phyloP scores from a whole-genome alignment of 345 rosid species.

The Acer campestre region DNA sequence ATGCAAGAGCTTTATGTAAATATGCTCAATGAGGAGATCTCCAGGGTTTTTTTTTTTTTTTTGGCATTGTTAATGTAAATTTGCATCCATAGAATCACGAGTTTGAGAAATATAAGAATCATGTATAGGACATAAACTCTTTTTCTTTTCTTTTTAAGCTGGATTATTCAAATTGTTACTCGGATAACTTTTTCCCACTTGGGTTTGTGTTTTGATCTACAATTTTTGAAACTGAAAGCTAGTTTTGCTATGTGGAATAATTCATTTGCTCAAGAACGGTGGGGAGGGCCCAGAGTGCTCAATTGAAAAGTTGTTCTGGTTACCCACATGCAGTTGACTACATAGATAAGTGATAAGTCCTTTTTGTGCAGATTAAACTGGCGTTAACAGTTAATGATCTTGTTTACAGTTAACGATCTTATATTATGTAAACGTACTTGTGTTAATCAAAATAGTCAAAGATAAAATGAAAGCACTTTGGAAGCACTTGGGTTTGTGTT shows the following conservation, averaged over 20 bases:
- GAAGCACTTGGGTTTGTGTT: background rate
- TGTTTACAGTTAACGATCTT: too few relatives aligned
- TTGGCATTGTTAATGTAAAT: background rate
- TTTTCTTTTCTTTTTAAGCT: background rate
- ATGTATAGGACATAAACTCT: background rate
- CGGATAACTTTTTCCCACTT: background rate
- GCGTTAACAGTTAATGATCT: too few relatives aligned
- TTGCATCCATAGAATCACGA: background rate
- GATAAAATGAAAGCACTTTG: too few relatives aligned
- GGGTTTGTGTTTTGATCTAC: background rate
- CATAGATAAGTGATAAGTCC: too few relatives aligned
- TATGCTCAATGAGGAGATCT: background rate
- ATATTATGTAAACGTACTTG: too few relatives aligned
- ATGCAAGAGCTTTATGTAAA: slow-evolving; percentile 4
- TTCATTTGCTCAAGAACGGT: background rate
- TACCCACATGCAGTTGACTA: background rate
- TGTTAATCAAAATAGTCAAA: too few relatives aligned
- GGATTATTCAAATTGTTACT: background rate
- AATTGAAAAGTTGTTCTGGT: background rate
- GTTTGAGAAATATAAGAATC: background rate
- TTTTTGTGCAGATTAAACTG: too few relatives aligned
- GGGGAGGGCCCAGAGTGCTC: background rate
- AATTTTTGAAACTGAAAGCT: background rate
- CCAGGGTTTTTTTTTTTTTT: background rate
- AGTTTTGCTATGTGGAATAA: background rate